Evolutionary conservation across 441 rosid genomes (phyloP).

Genomic region (Populus tomentosa): DNA sequence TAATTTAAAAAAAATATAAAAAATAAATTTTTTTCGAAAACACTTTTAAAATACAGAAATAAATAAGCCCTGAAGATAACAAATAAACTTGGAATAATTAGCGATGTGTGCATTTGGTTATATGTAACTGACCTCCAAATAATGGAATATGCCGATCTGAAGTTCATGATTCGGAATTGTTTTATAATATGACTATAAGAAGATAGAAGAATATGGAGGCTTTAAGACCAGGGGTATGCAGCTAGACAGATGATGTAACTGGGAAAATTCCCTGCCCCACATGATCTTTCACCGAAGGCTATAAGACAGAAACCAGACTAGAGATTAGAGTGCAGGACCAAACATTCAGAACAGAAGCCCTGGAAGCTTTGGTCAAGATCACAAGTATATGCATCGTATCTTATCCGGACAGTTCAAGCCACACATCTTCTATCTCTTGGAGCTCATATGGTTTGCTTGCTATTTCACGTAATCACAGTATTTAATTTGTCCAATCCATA

Average conservation of each 20-base stretch:
- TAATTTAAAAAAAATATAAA: no score
- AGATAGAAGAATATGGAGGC: neutral
- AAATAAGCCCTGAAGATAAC: no score
- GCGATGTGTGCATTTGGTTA: no score
- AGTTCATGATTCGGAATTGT: no score
- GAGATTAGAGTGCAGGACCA: neutral
- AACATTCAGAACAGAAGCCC: neutral
- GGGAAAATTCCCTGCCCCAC: neutral
- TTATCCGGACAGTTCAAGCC: conserved; percentile 4
- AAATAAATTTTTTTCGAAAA: no score
- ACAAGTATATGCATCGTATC: neutral
- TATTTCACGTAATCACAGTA: no score
- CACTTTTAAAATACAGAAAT: no score
- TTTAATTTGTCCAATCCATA: no score
- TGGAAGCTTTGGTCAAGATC: neutral
- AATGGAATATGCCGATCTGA: no score
- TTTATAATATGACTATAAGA: no score
- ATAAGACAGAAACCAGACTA: neutral
- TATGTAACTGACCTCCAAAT: no score
- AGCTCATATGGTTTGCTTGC: neutral
- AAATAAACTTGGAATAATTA: no score
- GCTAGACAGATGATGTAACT: neutral
- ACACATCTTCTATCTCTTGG: conserved; percentile 13
- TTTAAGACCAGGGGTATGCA: neutral
- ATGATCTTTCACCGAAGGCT: neutral